Base-by-base conservation (phyloP, 768 basidiomycete genomes). In the Collybia sp. region DNA sequence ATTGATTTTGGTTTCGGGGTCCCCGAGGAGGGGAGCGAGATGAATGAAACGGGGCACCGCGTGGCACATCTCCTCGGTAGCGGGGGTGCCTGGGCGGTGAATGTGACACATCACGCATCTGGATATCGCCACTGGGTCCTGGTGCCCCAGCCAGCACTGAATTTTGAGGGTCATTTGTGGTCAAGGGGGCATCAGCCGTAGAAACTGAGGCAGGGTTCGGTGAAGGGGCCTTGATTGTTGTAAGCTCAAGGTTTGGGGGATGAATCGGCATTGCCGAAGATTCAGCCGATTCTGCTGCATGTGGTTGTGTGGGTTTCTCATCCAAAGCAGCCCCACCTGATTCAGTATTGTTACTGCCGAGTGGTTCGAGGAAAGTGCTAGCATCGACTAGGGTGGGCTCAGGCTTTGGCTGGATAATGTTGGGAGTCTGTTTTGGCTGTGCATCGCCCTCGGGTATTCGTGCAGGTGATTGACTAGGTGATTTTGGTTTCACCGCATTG, bases 1-100 rank as follows among this genome's bases (percentile, higher is more conserved):
- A 48, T 42, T 49, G 56, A n/a, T 53, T 36, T 43, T 63, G 55
- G 39, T 53, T 58, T 17, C 69, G 68, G 36, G 72, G 72, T 1
- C 67, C 71, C 45, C 68, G 62, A 15, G 72, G 70, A 10, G 72
- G 72, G 3, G 70, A 70, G 25, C 65, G 67, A 31, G 60, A 53
- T 33, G 41, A 16, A 31, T 59, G 53, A 11, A 56, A 55, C 37
- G 57, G 50, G 47, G 48, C 35, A 3, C 41, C 36, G 6, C 45
- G 50, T 17, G 46, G 44, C 17, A 6, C 35, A 37, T 10, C 25
- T 47, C 47, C 52, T 39, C 53, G 52, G 36, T 50, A 39, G 6
- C 55, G 54, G 8, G 61, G 53, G 30, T 62, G 55, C 49, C 52
- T 54, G 41, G 59, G 54, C 33, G 58, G 58, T 39, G 58, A 46